These are phyloP conservation scores for Colletotrichum ledebouriae DNA, from an alignment of 2,329 filamentous ascomycete genomes.

Conservation along the genomic window DNA sequence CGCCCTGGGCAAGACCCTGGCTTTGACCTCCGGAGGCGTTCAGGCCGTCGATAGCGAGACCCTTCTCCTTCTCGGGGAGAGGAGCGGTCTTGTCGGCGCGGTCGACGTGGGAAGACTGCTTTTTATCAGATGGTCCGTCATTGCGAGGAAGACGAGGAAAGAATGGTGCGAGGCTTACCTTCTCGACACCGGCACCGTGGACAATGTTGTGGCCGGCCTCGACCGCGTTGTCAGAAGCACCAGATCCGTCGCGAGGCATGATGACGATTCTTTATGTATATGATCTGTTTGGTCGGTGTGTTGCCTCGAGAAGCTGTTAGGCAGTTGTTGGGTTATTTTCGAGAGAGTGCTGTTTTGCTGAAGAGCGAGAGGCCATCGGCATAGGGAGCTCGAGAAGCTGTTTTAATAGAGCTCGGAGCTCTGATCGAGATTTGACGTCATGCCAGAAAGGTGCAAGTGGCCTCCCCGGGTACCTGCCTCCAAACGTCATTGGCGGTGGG, in stretches of 20 bases:
- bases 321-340: neutral
- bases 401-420: neutral
- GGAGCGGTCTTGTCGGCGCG: constrained; percentile 65
- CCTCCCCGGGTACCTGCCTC: constrained; percentile 16
- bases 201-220: constrained; percentile 57
- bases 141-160: neutral
- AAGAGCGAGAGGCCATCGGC: too few species aligned
- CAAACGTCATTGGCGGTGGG: constrained; percentile 29
- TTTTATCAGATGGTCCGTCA: neutral
- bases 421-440: constrained; percentile 32
- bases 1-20: constrained; percentile 57
- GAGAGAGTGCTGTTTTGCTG: neutral
- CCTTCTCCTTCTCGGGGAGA: constrained; percentile 61
- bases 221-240: constrained; percentile 61
- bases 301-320: neutral
- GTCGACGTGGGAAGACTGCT: constrained; percentile 50
- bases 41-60: constrained; percentile 55
- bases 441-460: constrained; percentile 1
- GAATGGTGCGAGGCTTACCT: constrained; percentile 49
- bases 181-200: constrained; percentile 58
- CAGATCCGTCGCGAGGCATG: constrained; percentile 66
- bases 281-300: neutral
- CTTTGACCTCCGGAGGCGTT: constrained; percentile 60
- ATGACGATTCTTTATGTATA: constrained; percentile 43
- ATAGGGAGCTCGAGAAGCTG: neutral